phyloP scores from a whole-genome alignment of 2,329 filamentous ascomycete species.

The Triangularia verruculosa region DNA sequence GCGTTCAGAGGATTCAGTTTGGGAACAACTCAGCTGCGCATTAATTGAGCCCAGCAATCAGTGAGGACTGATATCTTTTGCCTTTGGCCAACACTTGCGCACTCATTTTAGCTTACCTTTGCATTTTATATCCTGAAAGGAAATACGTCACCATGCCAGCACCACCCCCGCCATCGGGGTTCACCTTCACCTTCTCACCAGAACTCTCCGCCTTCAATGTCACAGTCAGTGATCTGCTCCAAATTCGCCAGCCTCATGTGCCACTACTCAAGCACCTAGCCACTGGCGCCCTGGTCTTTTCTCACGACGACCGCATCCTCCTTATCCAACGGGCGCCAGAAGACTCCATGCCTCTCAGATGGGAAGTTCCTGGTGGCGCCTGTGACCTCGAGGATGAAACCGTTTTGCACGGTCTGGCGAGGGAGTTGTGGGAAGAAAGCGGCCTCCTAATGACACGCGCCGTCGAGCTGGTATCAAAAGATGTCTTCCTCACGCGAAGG shows the following conservation, averaged over 20 bases:
- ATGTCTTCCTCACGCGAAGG: constrained; percentile 29
- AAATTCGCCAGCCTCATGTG: constrained; percentile 11
- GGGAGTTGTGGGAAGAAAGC: constrained; percentile 44
- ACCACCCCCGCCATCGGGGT: constrained; percentile 17
- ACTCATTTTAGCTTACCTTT: background rate
- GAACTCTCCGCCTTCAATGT: constrained; percentile 25
- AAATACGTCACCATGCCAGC: constrained; percentile 7
- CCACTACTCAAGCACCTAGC: constrained; percentile 24
- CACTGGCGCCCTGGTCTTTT: constrained; percentile 33
- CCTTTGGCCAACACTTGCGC: no score
- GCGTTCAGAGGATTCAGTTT: background rate
- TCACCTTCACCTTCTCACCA: constrained; percentile 27
- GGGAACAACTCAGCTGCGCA: no score
- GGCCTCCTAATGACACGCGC: constrained; percentile 34
- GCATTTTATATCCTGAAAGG: background rate
- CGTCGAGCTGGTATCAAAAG: constrained; percentile 21
- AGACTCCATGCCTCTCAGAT: constrained; percentile 39
- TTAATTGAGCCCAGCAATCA: no score
- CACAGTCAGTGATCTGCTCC: constrained; percentile 25
- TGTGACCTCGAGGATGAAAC: constrained; percentile 36
- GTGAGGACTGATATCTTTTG: no score
- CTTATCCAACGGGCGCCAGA: constrained; percentile 39
- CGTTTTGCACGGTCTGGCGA: constrained; percentile 36
- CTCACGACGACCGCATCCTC: constrained; percentile 32
- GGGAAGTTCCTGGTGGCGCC: constrained; percentile 44